Percentiles rank a stretch among this genome's conserved stretches.
Conservation (phyloP, 73 alveolate species). For the Paramecium primaurelia region DNA sequence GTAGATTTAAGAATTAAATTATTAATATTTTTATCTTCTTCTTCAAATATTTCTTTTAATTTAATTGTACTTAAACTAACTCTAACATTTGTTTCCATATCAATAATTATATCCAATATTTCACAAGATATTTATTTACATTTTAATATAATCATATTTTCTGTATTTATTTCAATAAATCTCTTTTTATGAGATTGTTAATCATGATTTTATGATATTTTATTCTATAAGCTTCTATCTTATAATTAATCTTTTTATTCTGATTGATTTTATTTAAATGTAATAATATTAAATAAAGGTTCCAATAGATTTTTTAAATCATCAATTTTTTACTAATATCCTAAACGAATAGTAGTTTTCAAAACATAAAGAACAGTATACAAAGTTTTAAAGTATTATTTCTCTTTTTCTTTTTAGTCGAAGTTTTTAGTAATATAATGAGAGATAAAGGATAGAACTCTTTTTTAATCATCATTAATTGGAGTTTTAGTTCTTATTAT, state of each 20-base stretch:
- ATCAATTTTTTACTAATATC: background rate
- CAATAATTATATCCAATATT: slow-evolving; percentile 1
- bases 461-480: background rate
- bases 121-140: slow-evolving; percentile 16
- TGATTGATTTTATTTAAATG: background rate
- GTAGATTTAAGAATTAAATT: background rate
- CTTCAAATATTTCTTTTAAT: background rate
- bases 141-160: background rate
- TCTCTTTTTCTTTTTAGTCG: background rate
- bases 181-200: background rate
- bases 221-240: background rate
- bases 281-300: background rate
- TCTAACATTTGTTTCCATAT: slow-evolving; percentile 49
- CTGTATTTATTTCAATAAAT: background rate
- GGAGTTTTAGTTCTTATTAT: background rate
- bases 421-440: background rate
- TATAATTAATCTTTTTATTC: background rate
- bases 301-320: background rate
- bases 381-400: background rate
- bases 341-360: background rate
- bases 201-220: background rate
- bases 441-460: background rate
- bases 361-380: background rate
- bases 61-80: background rate
- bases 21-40: background rate